These are phyloP conservation scores for Xerophyta viscosa DNA, from an alignment of 106 monocot species.

Conservation along the genomic window DNA sequence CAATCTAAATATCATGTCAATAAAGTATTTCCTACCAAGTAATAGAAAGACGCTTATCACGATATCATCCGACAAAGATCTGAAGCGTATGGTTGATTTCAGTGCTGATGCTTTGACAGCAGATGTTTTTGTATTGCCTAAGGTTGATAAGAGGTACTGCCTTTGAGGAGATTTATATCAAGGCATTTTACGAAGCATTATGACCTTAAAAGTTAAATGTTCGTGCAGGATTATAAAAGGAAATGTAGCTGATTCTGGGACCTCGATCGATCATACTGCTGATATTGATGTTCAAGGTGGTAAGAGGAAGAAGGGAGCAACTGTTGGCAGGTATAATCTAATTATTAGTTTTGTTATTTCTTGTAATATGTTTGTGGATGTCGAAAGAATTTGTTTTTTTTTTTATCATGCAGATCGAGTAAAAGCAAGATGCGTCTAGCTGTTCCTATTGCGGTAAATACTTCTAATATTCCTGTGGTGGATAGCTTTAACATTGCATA, in stretches of 20 bases:
- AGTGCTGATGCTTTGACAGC: constrained; percentile 32
- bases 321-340: constrained; percentile 55
- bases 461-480: constrained; percentile 2
- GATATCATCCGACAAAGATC: constrained; percentile 80
- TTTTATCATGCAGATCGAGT: constrained; percentile 25
- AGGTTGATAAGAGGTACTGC: constrained; percentile 54
- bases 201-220: constrained; percentile 1
- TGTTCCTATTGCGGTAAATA: constrained; percentile 6
- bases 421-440: constrained; percentile 14
- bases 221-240: constrained; percentile 18
- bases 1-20: constrained; percentile 48
- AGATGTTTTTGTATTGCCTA: constrained; percentile 77
- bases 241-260: constrained; percentile 44
- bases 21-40: constrained; percentile 87
- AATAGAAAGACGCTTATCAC: constrained; percentile 74
- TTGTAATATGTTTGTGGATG: neutral
- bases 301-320: constrained; percentile 29
- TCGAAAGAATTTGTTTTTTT: neutral
- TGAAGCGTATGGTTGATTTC: constrained; percentile 83
- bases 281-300: constrained; percentile 8
- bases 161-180: neutral
- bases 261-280: constrained; percentile 32
- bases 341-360: neutral
- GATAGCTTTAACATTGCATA: constrained; percentile 6
- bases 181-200: neutral